Percentiles rank a stretch among this genome's conserved stretches.
phyloP scores from a whole-genome alignment of 352 stramenopile species.

The Elongisporangium prolatum region DNA sequence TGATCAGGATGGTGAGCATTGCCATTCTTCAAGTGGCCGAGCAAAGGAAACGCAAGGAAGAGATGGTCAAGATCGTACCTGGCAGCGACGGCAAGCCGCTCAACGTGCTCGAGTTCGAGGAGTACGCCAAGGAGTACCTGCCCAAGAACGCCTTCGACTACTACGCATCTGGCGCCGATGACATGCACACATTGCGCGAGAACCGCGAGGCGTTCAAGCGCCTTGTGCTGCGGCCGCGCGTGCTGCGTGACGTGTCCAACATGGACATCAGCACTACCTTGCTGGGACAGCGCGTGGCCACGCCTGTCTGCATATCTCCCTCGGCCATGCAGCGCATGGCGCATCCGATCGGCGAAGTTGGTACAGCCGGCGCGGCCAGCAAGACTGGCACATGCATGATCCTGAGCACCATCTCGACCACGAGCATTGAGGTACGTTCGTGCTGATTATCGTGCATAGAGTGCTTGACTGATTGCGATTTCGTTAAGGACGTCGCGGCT shows the following conservation, averaged over 20 bases:
- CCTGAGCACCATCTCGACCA: constrained; percentile 92
- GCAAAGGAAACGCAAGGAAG: not conserved
- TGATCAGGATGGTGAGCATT: not conserved
- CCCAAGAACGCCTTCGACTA: constrained; percentile 92
- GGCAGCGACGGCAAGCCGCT: constrained; percentile 72
- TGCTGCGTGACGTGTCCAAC: constrained; percentile 92
- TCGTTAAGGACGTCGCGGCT: constrained; percentile 35
- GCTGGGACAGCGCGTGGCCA: constrained; percentile 86
- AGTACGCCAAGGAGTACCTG: constrained; percentile 84
- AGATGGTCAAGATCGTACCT: constrained; percentile 62
- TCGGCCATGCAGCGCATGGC: constrained; percentile 94
- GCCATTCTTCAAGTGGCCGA: constrained; percentile 1
- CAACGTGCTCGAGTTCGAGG: constrained; percentile 90
- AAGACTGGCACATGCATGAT: constrained; percentile 90
- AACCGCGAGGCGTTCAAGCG: constrained; percentile 90
- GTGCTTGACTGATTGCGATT: not conserved
- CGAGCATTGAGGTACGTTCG: constrained; percentile 71
- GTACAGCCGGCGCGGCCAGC: constrained; percentile 71
- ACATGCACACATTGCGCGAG: constrained; percentile 82
- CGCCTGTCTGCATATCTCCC: constrained; percentile 92
- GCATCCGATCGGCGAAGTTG: constrained; percentile 92
- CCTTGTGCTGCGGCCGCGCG: constrained; percentile 92
- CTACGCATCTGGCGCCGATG: constrained; percentile 91
- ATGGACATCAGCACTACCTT: constrained; percentile 91
- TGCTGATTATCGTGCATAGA: too few species aligned